Evolutionary conservation across 2,329 filamentous ascomycete genomes (phyloP), one percentile per base, ranked within the genome.

Genomic region (Ceratocystis diversiconidia): DNA sequence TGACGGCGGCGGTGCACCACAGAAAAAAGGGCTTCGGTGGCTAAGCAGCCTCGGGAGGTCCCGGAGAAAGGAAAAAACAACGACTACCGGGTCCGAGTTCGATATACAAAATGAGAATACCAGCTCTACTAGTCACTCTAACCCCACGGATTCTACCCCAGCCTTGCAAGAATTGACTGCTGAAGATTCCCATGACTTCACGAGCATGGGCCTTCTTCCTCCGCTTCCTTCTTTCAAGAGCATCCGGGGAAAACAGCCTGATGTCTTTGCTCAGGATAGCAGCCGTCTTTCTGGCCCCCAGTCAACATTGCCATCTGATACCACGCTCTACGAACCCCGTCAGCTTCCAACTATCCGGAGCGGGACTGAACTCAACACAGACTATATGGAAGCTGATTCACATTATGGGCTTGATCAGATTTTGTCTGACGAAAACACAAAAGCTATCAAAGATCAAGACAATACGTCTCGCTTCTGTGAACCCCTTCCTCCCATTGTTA

Each of bases 401-500:
- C 66, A 63, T 25, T 67, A 32, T 28, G 30, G 41, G 22, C 46
- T 60, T 19, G 63, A 67, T 19, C 57, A 62, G 4, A 44, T 61
- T 41, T 30, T 64, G 41, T 48, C 50, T 6, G 63, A 65, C 12
- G 60, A 59, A n/a, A 41, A 65, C 25, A 43, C 63, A 12, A 46
- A 63, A 6, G 19, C 36, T 41, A 43, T 66, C 32, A 66, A 64
- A 68, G 6, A 36, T n/a, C 76, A 77, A 60, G 80, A 82, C 30
- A 84, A 85, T 67, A 83, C 79, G 12, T 82, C 81, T 6, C 79
- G 79, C 69, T 79, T 79, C 68, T 78, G 82, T 63, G 83, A 88
- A 68, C 87, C 89, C 17, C 73, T 90, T 43, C 85, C 88, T 3
- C 86, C 86, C 0, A 80, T 89, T 17, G 85, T 89, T 12, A 87